Base-by-base conservation (phyloP, 208 protist genomes). In the Leishmania braziliensis region DNA sequence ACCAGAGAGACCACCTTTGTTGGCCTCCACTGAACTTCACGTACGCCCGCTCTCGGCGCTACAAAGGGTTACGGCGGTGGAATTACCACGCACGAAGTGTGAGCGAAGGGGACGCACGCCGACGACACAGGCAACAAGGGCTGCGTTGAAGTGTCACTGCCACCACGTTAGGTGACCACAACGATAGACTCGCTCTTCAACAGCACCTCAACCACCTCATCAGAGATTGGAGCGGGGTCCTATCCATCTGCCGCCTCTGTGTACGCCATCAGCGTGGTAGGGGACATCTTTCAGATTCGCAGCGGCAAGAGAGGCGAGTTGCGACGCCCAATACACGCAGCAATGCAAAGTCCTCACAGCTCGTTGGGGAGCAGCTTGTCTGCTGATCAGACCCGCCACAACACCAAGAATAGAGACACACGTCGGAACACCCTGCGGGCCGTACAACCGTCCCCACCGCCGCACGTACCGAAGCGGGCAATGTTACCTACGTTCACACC, bases 171-270 rank as follows among this genome's bases (percentile, higher is more conserved):
- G 29, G 43, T 14, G 5, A 16, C n/a, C 70, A 72, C 76, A 4
- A 74, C 81, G 36, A 73, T 50, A 20, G 70, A 80, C 69, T 72
- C 60, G 23, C 69, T 77, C 39, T 78, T 69, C 16, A 76, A 80
- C 54, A 5, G 69, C 76, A 56, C 76, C 5, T 33, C 62, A 1
- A 36, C 62, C 3, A n/a, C 60, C 51, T 20, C 75, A n/a, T 33
- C 18, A 23, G 54, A 6, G 10, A 0, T 39, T 20, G 50, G 43
- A 2, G 36, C 53, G 33, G 43, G 26, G 29, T 63, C 75, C 46
- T n/a, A 4, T 39, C 12, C 48, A n/a, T 60, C 71, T 72, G 81
- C 71, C 58, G 20, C 39, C 60, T 0, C 39, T 14, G 0, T 20
- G 20, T 14, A 46, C 68, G 16, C 14, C 12, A 3, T 26, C 36